Percentiles rank a stretch among this genome's conserved stretches.
Evolutionary conservation across 176 grass and related monocot species (phyloP).

Genomic region (Phoenix dactylifera): DNA sequence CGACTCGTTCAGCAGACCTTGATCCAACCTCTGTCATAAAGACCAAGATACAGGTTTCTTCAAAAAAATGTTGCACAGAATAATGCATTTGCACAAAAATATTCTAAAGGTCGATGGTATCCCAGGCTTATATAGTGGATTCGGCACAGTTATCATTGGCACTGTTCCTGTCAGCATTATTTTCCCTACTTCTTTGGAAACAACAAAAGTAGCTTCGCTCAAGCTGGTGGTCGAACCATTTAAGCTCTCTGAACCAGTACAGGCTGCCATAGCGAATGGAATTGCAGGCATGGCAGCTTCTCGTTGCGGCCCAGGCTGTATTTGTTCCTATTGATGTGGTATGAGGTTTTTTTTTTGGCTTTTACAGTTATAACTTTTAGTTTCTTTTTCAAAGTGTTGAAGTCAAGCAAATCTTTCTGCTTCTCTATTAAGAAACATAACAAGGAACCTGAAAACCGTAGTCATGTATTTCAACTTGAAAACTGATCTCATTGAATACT

Average conservation of each 20-base stretch:
- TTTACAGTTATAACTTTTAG: too few relatives aligned
- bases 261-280: slow-evolving; percentile 80
- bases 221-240: slow-evolving; percentile 60
- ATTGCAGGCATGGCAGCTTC: slow-evolving; percentile 68
- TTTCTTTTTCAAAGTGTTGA: too few relatives aligned
- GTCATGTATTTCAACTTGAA: too few relatives aligned
- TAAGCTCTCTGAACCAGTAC: slow-evolving; percentile 56
- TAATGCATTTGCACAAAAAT: slow-evolving; percentile 65
- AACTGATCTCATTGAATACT: too few relatives aligned
- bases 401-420: too few relatives aligned
- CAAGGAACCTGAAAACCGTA: too few relatives aligned
- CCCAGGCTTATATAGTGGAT: slow-evolving; percentile 76
- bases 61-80: slow-evolving; percentile 61
- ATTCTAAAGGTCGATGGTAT: slow-evolving; percentile 76
- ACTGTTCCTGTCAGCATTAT: slow-evolving; percentile 81
- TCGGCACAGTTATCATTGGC: slow-evolving; percentile 72
- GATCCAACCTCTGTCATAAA: slow-evolving; percentile 85
- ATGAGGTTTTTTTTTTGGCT: slow-evolving; percentile 1
- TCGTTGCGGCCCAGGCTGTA: slow-evolving; percentile 65
- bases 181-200: slow-evolving; percentile 75
- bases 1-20: too few relatives aligned
- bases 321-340: slow-evolving; percentile 99
- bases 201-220: slow-evolving; percentile 64
- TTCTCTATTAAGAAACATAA: too few relatives aligned
- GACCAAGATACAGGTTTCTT: slow-evolving; percentile 92